phyloP scores from a whole-genome alignment of 78 protist species.

The Guillardia theta region DNA sequence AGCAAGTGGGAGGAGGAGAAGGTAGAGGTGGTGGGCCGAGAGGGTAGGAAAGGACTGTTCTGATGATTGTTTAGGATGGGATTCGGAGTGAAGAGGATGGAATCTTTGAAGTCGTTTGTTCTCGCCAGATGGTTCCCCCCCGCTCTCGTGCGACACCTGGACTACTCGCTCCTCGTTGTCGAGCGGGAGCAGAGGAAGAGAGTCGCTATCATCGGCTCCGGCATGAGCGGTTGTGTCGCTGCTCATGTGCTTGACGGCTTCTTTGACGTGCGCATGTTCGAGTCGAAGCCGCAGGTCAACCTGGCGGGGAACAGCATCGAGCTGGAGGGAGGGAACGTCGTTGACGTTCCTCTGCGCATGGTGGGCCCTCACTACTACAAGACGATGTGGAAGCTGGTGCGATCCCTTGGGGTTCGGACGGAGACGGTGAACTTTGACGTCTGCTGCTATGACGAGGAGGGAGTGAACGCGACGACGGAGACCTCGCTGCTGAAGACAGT shows the following conservation, averaged over 20 bases:
- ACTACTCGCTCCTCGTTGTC: background rate
- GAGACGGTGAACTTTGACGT: background rate
- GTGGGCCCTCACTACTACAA: background rate
- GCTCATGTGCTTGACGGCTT: background rate
- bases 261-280: background rate
- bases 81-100: too few relatives aligned
- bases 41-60: too few relatives aligned
- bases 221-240: background rate
- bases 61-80: too few relatives aligned
- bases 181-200: background rate
- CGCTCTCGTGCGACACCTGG: background rate
- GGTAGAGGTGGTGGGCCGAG: too few relatives aligned
- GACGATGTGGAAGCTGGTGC: background rate
- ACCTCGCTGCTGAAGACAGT: too few relatives aligned
- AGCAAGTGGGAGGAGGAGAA: too few relatives aligned
- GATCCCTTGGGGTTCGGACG: background rate
- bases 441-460: background rate
- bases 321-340: background rate
- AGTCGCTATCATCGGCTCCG: background rate
- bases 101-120: too few relatives aligned
- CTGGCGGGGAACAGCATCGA: background rate
- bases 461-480: too few relatives aligned
- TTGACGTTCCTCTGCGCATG: background rate
- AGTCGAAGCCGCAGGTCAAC: background rate
- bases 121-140: background rate